Evolutionary conservation across 768 basidiomycete species (phyloP).

Genomic region (Butyriboletus loyo): DNA sequence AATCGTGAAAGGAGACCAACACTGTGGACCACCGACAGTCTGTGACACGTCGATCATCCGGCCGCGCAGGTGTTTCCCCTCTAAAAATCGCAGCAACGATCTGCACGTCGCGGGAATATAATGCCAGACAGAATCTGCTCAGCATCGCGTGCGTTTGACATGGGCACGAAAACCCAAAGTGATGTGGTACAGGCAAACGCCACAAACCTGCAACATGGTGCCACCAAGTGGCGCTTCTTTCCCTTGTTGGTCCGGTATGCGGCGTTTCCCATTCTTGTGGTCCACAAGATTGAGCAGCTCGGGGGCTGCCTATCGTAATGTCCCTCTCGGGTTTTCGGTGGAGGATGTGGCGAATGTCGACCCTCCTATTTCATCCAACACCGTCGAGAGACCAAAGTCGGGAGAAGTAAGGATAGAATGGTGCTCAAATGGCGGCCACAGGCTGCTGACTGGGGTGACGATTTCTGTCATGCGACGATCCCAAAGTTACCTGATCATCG

Average conservation of each 20-base stretch:
- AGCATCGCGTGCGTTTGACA: neutral
- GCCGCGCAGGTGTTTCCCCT: neutral
- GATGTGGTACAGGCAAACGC: neutral
- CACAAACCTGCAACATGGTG: conserved; percentile 26
- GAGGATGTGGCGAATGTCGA: conserved; percentile 6
- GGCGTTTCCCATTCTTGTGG: conserved; percentile 6
- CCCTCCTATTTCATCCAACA: neutral
- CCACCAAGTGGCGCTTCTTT: conserved; percentile 24
- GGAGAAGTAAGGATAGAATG: too few species aligned
- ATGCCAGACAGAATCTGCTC: conserved; percentile 7
- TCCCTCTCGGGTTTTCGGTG: neutral
- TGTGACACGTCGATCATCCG: neutral
- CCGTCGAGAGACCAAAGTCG: neutral
- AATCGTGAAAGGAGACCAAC: neutral
- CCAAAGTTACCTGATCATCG: too few species aligned
- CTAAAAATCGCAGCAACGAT: neutral
- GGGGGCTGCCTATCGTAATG: conserved; percentile 28
- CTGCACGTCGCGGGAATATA: conserved; percentile 1
- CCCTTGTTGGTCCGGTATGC: neutral
- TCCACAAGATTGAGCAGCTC: conserved; percentile 31
- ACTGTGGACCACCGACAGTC: conserved; percentile 2
- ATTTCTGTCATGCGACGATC: too few species aligned
- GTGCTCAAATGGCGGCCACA: too few species aligned
- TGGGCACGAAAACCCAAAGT: neutral
- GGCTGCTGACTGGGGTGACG: too few species aligned